Conservation (phyloP, 495 filamentous ascomycete genomes). For the Beverwykella pulmonaria region DNA sequence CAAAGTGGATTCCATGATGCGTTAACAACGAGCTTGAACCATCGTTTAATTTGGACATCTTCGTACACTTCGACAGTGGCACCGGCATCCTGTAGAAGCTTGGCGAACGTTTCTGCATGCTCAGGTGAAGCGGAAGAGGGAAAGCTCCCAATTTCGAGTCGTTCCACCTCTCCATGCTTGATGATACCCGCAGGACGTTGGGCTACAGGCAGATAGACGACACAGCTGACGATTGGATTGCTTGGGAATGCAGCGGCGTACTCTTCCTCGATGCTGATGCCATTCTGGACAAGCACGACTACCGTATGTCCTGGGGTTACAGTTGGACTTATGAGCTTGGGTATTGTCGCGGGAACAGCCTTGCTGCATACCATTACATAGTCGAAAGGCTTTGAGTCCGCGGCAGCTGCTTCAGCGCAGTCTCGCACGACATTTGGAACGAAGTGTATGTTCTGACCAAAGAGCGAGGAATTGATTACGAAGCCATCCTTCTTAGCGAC, state of each 20-base stretch:
- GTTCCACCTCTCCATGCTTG: slow-evolving; percentile 43
- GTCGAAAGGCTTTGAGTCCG: slow-evolving; percentile 48
- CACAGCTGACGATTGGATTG: slow-evolving; percentile 52
- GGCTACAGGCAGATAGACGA: slow-evolving; percentile 55
- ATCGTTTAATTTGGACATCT: slow-evolving; percentile 56
- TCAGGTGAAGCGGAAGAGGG: slow-evolving; percentile 43
- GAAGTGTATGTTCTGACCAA: slow-evolving; percentile 47
- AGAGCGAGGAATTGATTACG: slow-evolving; percentile 53
- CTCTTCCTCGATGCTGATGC: slow-evolving; percentile 57
- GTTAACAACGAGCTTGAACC: slow-evolving; percentile 57
- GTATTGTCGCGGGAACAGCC: slow-evolving; percentile 41
- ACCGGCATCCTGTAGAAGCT: slow-evolving; percentile 46
- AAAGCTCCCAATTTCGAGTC: slow-evolving; percentile 54
- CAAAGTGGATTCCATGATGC: slow-evolving; percentile 58
- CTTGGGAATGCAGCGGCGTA: slow-evolving; percentile 50
- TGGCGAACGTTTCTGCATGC: slow-evolving; percentile 46
- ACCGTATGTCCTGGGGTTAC: slow-evolving; percentile 47
- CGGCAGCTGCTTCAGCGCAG: slow-evolving; percentile 44
- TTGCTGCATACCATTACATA: slow-evolving; percentile 58
- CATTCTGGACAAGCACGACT: slow-evolving; percentile 61
- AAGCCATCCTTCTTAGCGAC: slow-evolving; percentile 53
- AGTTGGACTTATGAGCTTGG: slow-evolving; percentile 49
- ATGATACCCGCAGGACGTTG: slow-evolving; percentile 45
- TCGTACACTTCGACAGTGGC: slow-evolving; percentile 48
- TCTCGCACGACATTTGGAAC: slow-evolving; percentile 49